phyloP scores from a whole-genome alignment of 1,284 basidiomycete genomes.

The Pterulicium gracile region DNA sequence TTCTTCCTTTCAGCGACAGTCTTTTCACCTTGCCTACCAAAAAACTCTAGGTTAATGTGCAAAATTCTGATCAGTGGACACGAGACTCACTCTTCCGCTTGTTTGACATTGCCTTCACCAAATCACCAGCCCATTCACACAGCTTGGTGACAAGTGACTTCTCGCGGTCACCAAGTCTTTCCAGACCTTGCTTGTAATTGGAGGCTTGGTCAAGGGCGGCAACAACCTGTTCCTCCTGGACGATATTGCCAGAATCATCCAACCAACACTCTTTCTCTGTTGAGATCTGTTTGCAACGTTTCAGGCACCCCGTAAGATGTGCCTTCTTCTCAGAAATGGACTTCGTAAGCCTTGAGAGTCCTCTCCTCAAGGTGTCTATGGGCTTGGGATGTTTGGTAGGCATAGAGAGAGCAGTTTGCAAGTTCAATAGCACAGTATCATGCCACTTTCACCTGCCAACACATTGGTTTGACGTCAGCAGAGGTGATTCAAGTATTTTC shows the following conservation, averaged over 20 bases:
- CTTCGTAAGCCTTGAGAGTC: neutral
- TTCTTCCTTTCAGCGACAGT: slow-evolving; percentile 1
- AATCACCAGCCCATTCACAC: slow-evolving; percentile 10
- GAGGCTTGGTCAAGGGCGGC: slow-evolving; percentile 13
- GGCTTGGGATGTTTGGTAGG: neutral
- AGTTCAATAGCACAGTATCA: neutral
- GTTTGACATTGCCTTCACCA: slow-evolving; percentile 5
- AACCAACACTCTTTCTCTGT: slow-evolving; percentile 14
- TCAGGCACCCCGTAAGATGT: neutral
- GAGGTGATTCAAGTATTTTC: neutral
- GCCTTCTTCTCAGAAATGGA: neutral
- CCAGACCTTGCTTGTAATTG: slow-evolving; percentile 10
- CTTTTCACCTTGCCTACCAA: slow-evolving; percentile 5
- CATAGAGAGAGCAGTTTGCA: neutral
- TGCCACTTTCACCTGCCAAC: neutral
- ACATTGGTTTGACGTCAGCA: neutral
- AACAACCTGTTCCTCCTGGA: slow-evolving; percentile 13
- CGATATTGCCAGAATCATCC: slow-evolving; percentile 14
- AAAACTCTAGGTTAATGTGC: slow-evolving; percentile 6
- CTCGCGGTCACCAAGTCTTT: slow-evolving; percentile 4
- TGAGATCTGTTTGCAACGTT: slow-evolving; percentile 9
- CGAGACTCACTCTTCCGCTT: slow-evolving; percentile 10
- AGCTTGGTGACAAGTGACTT: neutral
- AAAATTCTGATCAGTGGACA: too few species aligned
- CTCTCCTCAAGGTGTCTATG: neutral